Evolutionary conservation across 805 yeast genomes (phyloP).

Genomic region (Naumovozyma baii): DNA sequence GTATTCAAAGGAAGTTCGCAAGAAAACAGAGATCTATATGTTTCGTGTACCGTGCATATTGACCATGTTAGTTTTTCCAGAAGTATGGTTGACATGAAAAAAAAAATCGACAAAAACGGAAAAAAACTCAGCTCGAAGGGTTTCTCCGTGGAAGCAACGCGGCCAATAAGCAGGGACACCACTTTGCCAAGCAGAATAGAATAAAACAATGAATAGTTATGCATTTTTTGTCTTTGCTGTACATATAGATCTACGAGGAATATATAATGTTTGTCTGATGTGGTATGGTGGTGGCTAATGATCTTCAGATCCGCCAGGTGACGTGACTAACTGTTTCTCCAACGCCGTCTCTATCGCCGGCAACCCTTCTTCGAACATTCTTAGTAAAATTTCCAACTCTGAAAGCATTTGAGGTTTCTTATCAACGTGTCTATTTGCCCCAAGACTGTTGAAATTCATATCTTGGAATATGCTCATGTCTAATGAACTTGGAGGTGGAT

Average conservation of each 20-base stretch:
- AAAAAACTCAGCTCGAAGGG: not conserved
- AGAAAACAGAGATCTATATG: not conserved
- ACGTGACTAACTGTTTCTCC: conserved; percentile 15
- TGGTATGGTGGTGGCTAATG: not conserved
- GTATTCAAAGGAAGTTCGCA: not conserved
- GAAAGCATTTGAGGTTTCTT: conserved; percentile 23
- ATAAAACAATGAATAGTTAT: too few species aligned
- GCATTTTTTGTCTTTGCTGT: too few species aligned
- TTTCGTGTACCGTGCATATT: not conserved
- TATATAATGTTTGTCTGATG: not conserved
- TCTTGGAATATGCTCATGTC: conserved; percentile 25
- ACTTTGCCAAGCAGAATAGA: too few species aligned
- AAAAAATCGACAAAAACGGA: not conserved
- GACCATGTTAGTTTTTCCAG: too few species aligned
- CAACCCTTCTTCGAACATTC: conserved; percentile 24
- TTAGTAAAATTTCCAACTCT: conserved; percentile 22
- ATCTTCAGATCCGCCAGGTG: not conserved
- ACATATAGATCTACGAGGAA: not conserved
- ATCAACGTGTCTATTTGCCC: conserved; percentile 13
- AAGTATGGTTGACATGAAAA: too few species aligned
- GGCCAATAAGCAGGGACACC: not conserved
- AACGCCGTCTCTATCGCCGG: conserved; percentile 24
- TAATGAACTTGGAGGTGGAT: conserved; percentile 21
- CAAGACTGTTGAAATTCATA: conserved; percentile 8
- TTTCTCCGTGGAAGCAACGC: not conserved